Evolutionary conservation across 1,284 basidiomycete species (phyloP).

Genomic region (Moniliella sp.): DNA sequence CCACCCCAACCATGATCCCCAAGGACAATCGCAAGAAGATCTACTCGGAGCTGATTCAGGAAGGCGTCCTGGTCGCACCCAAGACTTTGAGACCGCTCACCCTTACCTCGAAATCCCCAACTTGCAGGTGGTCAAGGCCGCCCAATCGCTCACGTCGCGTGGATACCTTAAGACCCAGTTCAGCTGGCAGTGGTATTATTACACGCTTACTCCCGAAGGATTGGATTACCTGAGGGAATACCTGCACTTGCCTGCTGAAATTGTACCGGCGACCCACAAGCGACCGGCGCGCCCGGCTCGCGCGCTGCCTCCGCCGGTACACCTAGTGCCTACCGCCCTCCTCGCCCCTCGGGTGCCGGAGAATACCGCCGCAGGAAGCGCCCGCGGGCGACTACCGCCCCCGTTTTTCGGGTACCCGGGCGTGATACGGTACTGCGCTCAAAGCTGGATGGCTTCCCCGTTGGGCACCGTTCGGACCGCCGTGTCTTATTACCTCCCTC

Average conservation of each 20-base stretch:
- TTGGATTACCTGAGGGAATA: slow-evolving; percentile 34
- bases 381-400: slow-evolving; percentile 11
- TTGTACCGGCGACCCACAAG: slow-evolving; percentile 34
- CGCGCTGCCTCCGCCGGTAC: no score
- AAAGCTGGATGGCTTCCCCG: no score
- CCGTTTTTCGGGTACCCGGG: no score
- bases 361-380: no score
- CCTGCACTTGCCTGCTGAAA: slow-evolving; percentile 33
- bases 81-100: slow-evolving; percentile 95
- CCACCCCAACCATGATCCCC: slow-evolving; percentile 34
- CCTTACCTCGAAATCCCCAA: slow-evolving; percentile 83
- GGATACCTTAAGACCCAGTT: slow-evolving; percentile 86
- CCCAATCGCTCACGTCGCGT: slow-evolving; percentile 87
- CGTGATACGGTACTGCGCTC: no score
- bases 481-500: no score
- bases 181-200: slow-evolving; percentile 38
- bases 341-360: no score
- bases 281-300: slow-evolving; percentile 28
- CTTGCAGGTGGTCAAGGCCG: slow-evolving; percentile 95
- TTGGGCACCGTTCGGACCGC: no score
- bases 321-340: no score
- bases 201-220: slow-evolving; percentile 32
- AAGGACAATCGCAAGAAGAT: slow-evolving; percentile 33
- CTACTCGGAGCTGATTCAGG: slow-evolving; percentile 32
- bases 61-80: slow-evolving; percentile 87